A percentile compares a stretch with the other conserved stretches of the same genome.
Conservation (phyloP, 2,329 filamentous ascomycete genomes). For the Stachybotrys chartarum region DNA sequence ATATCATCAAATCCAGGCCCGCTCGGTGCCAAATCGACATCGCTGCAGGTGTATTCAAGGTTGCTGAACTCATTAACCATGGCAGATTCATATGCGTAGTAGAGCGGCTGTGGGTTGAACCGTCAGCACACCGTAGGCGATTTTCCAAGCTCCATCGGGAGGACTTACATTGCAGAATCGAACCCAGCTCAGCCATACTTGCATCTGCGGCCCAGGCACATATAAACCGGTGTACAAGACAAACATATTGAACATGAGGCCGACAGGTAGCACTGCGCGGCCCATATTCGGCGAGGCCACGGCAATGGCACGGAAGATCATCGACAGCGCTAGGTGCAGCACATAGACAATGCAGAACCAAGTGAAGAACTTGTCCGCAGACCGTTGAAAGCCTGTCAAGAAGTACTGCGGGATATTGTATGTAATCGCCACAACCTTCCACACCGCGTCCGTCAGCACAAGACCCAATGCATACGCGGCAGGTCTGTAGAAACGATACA, state of each 20-base stretch:
- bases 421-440: not conserved
- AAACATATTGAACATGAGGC: not conserved
- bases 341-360: not conserved
- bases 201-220: not conserved
- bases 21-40: not conserved
- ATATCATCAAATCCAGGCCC: not conserved
- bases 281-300: not conserved
- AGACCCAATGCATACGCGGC: not conserved
- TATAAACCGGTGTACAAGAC: not conserved
- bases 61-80: not conserved
- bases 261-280: not conserved
- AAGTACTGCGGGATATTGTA: not conserved
- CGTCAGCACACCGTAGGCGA: not conserved
- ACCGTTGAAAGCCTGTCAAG: not conserved
- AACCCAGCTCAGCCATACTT: not conserved
- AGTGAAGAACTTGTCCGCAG: not conserved
- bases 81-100: not conserved
- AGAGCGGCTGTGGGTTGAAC: not conserved
- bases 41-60: not conserved
- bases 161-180: not conserved
- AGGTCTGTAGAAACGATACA: not conserved
- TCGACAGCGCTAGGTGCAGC: not conserved
- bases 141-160: not conserved
- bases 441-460: not conserved
- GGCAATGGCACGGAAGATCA: not conserved